These are phyloP conservation scores for Cubamyces sp. DNA, from an alignment of 768 basidiomycete species.

Conservation along the genomic window DNA sequence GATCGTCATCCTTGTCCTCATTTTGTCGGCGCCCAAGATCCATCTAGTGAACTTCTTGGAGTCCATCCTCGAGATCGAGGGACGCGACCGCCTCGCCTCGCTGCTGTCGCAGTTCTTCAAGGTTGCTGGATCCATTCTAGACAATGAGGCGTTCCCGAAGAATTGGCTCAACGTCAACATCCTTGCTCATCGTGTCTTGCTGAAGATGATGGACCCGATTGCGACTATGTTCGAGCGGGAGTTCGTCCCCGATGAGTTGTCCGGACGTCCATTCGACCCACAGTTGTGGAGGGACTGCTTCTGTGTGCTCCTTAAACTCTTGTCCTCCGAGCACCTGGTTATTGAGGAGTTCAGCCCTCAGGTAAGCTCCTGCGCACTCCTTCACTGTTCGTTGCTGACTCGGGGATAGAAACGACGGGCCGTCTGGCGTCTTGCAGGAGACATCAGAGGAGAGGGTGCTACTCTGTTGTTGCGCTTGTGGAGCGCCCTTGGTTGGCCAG, in stretches of 20 bases:
- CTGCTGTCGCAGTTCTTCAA: constrained; percentile 81
- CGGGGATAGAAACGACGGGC: constrained; percentile 81
- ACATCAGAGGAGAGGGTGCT: constrained; percentile 92
- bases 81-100: constrained; percentile 72
- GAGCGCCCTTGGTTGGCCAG: constrained; percentile 83
- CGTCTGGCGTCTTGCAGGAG: constrained; percentile 95
- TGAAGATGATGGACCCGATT: constrained; percentile 87
- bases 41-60: constrained; percentile 81
- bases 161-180: constrained; percentile 93
- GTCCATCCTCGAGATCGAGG: constrained; percentile 85
- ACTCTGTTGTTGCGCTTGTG: constrained; percentile 78
- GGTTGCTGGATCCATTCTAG: constrained; percentile 78
- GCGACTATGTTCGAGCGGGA: constrained; percentile 75
- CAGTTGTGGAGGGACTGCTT: constrained; percentile 83
- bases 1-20: constrained; percentile 79
- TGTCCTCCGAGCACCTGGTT: constrained; percentile 88
- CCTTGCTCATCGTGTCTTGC: constrained; percentile 82
- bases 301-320: constrained; percentile 78
- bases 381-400: neutral
- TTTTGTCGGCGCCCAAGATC: constrained; percentile 78
- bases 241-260: constrained; percentile 75
- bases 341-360: constrained; percentile 97
- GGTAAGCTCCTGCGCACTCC: constrained; percentile 44
- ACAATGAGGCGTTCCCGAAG: constrained; percentile 86
- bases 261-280: constrained; percentile 69